Conservation (phyloP, 495 filamentous ascomycete species). For the Penicillium goetzii region DNA sequence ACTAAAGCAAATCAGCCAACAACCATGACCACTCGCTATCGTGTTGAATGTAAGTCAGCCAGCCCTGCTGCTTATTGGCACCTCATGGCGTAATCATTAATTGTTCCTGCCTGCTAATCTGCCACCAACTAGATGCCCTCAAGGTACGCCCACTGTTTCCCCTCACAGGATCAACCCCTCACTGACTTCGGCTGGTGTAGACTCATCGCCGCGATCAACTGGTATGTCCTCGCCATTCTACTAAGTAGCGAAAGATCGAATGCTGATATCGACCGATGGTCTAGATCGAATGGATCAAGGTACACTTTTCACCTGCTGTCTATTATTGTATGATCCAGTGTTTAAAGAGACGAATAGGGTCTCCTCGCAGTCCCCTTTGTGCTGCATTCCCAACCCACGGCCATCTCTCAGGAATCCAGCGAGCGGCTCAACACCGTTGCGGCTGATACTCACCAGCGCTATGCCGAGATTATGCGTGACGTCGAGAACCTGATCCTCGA, state of each 20-base stretch:
- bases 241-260: neutral
- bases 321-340: slow-evolving; percentile 4
- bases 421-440: slow-evolving; percentile 53
- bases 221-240: slow-evolving; percentile 47
- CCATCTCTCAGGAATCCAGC: slow-evolving; percentile 64
- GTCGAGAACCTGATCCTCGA: slow-evolving; percentile 89
- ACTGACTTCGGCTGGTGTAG: slow-evolving; percentile 48
- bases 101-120: slow-evolving; percentile 24
- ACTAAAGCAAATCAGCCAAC: neutral
- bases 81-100: neutral
- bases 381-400: slow-evolving; percentile 91
- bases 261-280: neutral
- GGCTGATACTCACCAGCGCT: slow-evolving; percentile 72
- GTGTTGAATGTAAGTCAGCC: slow-evolving; percentile 78
- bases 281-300: slow-evolving; percentile 73
- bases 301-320: slow-evolving; percentile 27
- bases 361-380: slow-evolving; percentile 96
- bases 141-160: slow-evolving; percentile 52
- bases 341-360: slow-evolving; percentile 69
- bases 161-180: slow-evolving; percentile 12
- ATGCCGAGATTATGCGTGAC: slow-evolving; percentile 94
- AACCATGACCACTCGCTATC: slow-evolving; percentile 85
- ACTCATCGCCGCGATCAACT: slow-evolving; percentile 84
- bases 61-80: slow-evolving; percentile 2
- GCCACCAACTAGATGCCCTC: slow-evolving; percentile 68